phyloP scores from a whole-genome alignment of 192 early-diverging fungal species.

The Entomortierella chlamydospora region DNA sequence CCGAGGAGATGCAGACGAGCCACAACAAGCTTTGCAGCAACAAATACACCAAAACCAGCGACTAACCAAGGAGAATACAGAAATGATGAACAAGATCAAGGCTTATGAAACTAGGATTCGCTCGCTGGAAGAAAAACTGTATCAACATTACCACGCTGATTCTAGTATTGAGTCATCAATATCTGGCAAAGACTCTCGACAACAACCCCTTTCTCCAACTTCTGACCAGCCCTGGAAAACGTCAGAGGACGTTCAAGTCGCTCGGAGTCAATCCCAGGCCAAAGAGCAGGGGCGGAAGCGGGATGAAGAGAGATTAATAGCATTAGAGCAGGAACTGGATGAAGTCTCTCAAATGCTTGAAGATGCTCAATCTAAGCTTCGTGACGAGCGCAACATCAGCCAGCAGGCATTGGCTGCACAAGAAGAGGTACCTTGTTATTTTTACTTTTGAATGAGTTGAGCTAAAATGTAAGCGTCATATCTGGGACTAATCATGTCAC shows the following conservation, averaged over 20 bases:
- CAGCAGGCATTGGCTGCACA: conserved; percentile 13
- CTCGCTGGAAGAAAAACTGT: conserved; percentile 52
- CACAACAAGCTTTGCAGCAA: conserved; percentile 36
- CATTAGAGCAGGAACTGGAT: conserved; percentile 29
- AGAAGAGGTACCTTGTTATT: conserved; percentile 26
- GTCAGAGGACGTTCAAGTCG: conserved; percentile 26
- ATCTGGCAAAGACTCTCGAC: conserved; percentile 31
- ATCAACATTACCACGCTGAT: conserved; percentile 49
- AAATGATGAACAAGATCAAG: conserved; percentile 38
- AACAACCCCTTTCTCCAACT: conserved; percentile 6
- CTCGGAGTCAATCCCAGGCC: conserved; percentile 22
- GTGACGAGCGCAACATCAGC: conserved; percentile 11
- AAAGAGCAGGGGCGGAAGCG: conserved; percentile 24
- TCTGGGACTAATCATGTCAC: too few species aligned
- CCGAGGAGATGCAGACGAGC: conserved; percentile 34
- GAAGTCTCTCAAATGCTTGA: conserved; percentile 25
- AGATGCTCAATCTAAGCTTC: conserved; percentile 19
- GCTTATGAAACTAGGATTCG: conserved; percentile 58
- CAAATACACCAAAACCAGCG: conserved; percentile 41
- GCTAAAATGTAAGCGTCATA: too few species aligned
- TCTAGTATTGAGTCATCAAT: conserved; percentile 24
- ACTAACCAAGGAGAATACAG: conserved; percentile 38
- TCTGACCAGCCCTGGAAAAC: conserved; percentile 41
- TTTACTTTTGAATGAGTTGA: too few species aligned
- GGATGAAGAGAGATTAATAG: conserved; percentile 23